Conservation (phyloP, 2,329 filamentous ascomycete genomes). For the Apiospora arundinis region DNA sequence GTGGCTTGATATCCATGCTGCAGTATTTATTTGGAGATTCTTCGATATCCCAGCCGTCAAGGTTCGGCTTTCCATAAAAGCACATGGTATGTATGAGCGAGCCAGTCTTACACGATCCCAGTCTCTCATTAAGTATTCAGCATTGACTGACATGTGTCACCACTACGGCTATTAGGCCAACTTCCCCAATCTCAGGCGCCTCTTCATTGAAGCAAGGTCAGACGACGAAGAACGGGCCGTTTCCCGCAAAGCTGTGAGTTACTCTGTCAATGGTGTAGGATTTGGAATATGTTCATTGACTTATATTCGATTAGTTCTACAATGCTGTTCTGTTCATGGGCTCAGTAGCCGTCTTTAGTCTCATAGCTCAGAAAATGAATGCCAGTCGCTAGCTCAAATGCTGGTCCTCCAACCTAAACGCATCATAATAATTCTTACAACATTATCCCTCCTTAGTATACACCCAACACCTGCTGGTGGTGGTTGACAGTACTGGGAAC, state of each 20-base stretch:
- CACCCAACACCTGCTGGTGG: neutral
- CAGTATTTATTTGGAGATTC: neutral
- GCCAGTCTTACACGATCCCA: neutral
- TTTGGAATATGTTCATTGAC: constrained; percentile 19
- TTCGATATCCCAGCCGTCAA: neutral
- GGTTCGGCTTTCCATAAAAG: neutral
- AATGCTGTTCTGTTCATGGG: constrained; percentile 97
- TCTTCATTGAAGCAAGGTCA: constrained; percentile 93
- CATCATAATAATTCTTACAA: constrained; percentile 10
- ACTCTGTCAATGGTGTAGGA: neutral
- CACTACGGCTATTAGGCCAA: constrained; percentile 65
- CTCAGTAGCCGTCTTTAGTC: constrained; percentile 91
- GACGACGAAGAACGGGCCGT: constrained; percentile 95
- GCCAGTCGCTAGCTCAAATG: constrained; percentile 38
- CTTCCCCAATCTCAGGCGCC: constrained; percentile 90
- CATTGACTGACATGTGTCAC: neutral
- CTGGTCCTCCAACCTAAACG: constrained; percentile 29
- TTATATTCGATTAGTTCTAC: constrained; percentile 74
- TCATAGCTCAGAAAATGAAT: constrained; percentile 88
- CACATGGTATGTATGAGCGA: neutral
- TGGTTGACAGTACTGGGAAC: neutral
- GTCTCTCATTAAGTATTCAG: neutral
- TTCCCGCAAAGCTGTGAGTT: constrained; percentile 84
- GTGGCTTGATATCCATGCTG: neutral
- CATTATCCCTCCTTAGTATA: constrained; percentile 8